Base-by-base conservation (phyloP, 2,329 filamentous ascomycete genomes). In the Lasiodiplodia theobromae region DNA sequence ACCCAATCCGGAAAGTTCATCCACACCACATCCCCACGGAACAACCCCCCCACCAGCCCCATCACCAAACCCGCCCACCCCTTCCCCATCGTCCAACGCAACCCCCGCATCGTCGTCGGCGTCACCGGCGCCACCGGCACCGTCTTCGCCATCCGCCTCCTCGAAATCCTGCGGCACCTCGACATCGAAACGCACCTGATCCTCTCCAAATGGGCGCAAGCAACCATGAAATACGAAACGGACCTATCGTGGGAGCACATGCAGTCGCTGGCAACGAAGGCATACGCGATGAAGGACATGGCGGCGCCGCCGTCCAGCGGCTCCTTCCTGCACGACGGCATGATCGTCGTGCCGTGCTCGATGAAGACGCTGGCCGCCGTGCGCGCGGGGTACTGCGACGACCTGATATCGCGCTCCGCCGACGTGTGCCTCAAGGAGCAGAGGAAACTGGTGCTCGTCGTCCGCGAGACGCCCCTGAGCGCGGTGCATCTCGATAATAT, bases 61-160 rank as follows among this genome's bases (percentile, higher is more conserved):
- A 34, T 38, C 52, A 34, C 51, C 4, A 44, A 25, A 12, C 16
- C 21, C 31, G 37, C 40, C 21, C 37, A 40, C 14, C 28, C n/a
- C 12, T 69, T 67, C 65, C 54, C 54, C 14, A 44, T 57, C 54
- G 37, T 60, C 34, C 57, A 69, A 28, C 25, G 28, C n/a, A 71
- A 70, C 51, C 75, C 74, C 37, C 73, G 77, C 10, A 84, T 86
- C 62, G 77, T 86, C 1, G 78, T 86, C 7, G 85, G 78, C 23
- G 82, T 86, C 53, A 86, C 85, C 1, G 84, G 84, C 3, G 84
- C 84, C 0, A 86, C 84, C 0, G 84, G 84, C 3, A 77, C 83
- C 1, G 72, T 79, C 2, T 75, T 82, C 7, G 84, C 78, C 1
- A 82, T 86, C 67, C 79, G 78, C 18, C 71, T 80, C 0, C 80